Evolutionary conservation across 2,329 filamentous ascomycete species (phyloP).

Genomic region (Daldinia sp.): DNA sequence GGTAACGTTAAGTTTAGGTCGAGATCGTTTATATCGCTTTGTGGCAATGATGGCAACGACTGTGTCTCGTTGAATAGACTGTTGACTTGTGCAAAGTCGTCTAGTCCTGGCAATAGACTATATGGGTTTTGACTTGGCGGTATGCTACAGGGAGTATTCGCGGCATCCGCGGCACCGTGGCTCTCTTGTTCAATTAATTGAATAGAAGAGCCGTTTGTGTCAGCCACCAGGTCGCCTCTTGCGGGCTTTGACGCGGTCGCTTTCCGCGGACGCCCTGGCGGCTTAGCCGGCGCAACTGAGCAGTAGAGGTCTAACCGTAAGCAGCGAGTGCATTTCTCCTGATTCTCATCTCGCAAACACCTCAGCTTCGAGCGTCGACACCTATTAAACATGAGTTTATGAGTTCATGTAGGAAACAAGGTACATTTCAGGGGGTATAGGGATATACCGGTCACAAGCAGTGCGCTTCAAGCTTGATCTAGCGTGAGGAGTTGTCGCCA

Average conservation of each 20-base stretch:
- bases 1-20: background rate
- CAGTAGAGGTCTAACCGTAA: slow-evolving; percentile 25
- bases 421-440: background rate
- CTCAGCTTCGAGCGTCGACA: slow-evolving; percentile 34
- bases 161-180: background rate
- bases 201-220: background rate
- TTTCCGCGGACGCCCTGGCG: slow-evolving; percentile 32
- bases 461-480: slow-evolving; percentile 34
- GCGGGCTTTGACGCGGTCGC: background rate
- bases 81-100: background rate
- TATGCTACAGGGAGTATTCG: background rate
- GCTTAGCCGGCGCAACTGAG: slow-evolving; percentile 31
- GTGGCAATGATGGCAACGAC: background rate
- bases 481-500: slow-evolving; percentile 20
- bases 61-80: background rate
- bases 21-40: background rate
- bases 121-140: background rate
- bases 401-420: background rate
- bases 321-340: slow-evolving; percentile 33
- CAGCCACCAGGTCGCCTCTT: background rate
- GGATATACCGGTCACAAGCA: slow-evolving; percentile 32
- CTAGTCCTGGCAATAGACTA: background rate
- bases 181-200: background rate
- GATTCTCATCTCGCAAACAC: slow-evolving; percentile 28
- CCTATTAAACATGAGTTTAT: slow-evolving; percentile 18